Conservation (phyloP, 805 yeast species). For the Ogataea ramenticola region DNA sequence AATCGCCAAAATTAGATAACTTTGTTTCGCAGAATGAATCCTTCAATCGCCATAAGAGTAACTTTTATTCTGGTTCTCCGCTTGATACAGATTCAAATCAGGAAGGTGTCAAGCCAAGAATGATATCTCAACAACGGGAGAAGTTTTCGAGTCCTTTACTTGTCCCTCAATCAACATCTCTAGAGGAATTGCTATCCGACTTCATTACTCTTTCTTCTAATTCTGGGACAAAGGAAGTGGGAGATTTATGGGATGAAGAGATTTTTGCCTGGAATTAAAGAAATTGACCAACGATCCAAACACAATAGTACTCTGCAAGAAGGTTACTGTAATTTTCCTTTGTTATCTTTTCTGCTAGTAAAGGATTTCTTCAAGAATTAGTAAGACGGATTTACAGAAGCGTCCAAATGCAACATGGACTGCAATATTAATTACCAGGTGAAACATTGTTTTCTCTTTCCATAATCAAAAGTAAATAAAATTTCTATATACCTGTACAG, state of each 20-base stretch:
- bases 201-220: slow-evolving; percentile 9
- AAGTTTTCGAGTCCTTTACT: slow-evolving; percentile 1
- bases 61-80: not conserved
- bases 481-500: not conserved
- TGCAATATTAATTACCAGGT: no score
- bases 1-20: not conserved
- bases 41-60: not conserved
- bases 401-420: no score
- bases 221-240: slow-evolving; percentile 5
- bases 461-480: no score
- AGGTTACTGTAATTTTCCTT: no score
- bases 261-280: slow-evolving; percentile 6
- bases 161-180: slow-evolving; percentile 3
- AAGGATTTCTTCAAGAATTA: no score
- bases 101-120: not conserved
- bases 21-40: not conserved
- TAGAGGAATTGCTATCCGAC: slow-evolving; percentile 11
- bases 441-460: no score
- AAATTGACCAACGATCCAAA: no score
- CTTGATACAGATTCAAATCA: not conserved
- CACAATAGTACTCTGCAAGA: no score
- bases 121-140: not conserved
- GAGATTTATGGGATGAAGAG: slow-evolving; percentile 7
- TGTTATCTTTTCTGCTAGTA: no score
- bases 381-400: no score